Base-by-base conservation (phyloP, 305 asterid species). In the Plantago lanceolata region DNA sequence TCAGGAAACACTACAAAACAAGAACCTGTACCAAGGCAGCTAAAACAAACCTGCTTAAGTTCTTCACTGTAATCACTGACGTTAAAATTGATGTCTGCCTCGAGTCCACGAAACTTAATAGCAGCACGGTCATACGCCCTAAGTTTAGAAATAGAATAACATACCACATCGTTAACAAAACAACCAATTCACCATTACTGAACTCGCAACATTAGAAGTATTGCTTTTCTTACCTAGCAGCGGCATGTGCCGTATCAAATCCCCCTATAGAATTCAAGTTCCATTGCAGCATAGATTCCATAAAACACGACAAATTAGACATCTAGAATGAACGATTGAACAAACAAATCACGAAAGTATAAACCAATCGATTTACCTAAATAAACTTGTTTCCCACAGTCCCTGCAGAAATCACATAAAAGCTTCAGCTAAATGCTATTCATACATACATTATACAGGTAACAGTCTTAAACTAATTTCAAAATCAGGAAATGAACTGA, bases 81-180 rank as follows among this genome's bases (percentile, higher is more conserved):
- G 44, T 75, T 81, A 67, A 91, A 91, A 68, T 91, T 91, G 59
- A 91, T 91, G 73, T 91, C 98, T 4, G 98, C 98, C 64, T 91
- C 95, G 59, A 83, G 78, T 52, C 98, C 96, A 68, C 96, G 95
- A 51, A 91, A 91, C 56, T 89, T 89, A 40, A 91, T 79, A 37
- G 98, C 98, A 58, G 98, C 98, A 31, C 96, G 92, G 65, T 91
- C 98, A 45, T 91, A 91, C 5, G 96, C 98, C 86, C 98, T 91
- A 72, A 26, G 54, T 31, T 68, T 48, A 59, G 63, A 75, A 53
- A 57, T 69, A 51, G 31, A 70, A 52, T 3, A 51, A 65, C 65
- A 54, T 26, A 69, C 50, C 52, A 31, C 56, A 8, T 68, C 40
- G 9, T 7, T 33, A 7, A 33, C 40, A 5, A 33, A 5, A 33